Evolutionary conservation across 2,329 filamentous ascomycete genomes (phyloP).

Genomic region (Cyanodermella asteris): DNA sequence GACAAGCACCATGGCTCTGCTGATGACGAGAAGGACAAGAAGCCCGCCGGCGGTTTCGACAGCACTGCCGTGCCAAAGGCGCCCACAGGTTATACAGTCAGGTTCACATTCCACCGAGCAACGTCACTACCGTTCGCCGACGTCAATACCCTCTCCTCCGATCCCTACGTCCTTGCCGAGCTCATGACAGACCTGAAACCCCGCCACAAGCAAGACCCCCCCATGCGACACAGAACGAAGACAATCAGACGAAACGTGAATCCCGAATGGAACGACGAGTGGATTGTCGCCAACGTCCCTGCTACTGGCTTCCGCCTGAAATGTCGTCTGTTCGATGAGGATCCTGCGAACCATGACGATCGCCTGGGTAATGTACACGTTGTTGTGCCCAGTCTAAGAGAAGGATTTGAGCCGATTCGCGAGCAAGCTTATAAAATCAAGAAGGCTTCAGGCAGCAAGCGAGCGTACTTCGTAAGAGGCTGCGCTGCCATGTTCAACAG

Average conservation of each 20-base stretch:
- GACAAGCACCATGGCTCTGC: constrained; percentile 6
- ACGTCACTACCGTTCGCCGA: constrained; percentile 66
- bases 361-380: constrained; percentile 70
- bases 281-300: constrained; percentile 76
- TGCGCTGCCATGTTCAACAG: constrained; percentile 40
- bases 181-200: constrained; percentile 47
- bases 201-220: constrained; percentile 70
- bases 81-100: constrained; percentile 61
- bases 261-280: constrained; percentile 64
- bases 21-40: constrained; percentile 16
- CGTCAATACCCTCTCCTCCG: constrained; percentile 52
- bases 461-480: constrained; percentile 57
- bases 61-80: constrained; percentile 52
- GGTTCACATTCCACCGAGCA: constrained; percentile 65
- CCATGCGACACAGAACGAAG: constrained; percentile 49
- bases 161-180: constrained; percentile 65
- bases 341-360: constrained; percentile 68
- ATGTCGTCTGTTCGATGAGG: constrained; percentile 74
- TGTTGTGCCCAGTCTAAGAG: constrained; percentile 34
- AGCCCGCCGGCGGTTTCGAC: constrained; percentile 59
- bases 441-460: constrained; percentile 70
- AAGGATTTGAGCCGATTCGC: constrained; percentile 46
- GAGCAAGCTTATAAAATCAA: constrained; percentile 48
- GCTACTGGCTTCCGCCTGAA: constrained; percentile 63
- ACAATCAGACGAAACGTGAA: constrained; percentile 52